Base-by-base conservation (phyloP, 306 rosid genomes). In the Glycine tomentella region DNA sequence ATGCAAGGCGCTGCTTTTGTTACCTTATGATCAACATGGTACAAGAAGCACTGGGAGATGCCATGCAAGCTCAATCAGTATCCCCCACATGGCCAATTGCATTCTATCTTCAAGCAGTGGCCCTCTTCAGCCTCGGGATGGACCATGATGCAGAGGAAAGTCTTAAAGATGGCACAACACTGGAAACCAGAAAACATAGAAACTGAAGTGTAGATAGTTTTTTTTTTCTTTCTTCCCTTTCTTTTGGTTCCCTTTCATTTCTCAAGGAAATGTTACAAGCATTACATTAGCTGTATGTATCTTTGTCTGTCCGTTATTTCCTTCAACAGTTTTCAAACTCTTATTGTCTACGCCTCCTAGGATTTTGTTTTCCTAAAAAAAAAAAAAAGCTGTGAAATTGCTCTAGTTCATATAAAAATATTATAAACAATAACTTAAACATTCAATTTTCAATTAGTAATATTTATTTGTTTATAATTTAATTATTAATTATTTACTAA, bases 31-130 rank as follows among this genome's bases (percentile, higher is more conserved):
- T 71, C 44, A 92, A 87, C 53, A 91, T 85, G 94, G 84, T 90
- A 34, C 97, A 91, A 87, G 98, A 89, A 88, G 98, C 97, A 80
- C 91, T 93, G 25, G 98, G 94, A 79, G 98, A 93, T 77, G 98
- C 97, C 1, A 93, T 93, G 98, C 94, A 93, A 84, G 98, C 94
- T 66, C 94, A 91, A 66, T 91, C 90, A 9, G 72, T 91, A 49
- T 83, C 91, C 8, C 94, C 97, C 0, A 90, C 90, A 8, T 91
- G 98, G 98, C 85, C 97, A 4, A 90, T 88, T 45, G 94, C 90
- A 33, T 86, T 93, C 85, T 93, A 93, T 89, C 98, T 93, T 85
- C 98, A 93, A 85, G 97, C 94, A 15, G 92, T 92, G 33, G 89
- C 98, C 44, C 90, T 93, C 64, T 90, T 87, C 88, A 87, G 87